A percentile compares a stretch with the other conserved stretches of the same genome.
These are phyloP conservation scores for Spathaspora gorwiae DNA, from an alignment of 805 yeast species.

Conservation along the genomic window DNA sequence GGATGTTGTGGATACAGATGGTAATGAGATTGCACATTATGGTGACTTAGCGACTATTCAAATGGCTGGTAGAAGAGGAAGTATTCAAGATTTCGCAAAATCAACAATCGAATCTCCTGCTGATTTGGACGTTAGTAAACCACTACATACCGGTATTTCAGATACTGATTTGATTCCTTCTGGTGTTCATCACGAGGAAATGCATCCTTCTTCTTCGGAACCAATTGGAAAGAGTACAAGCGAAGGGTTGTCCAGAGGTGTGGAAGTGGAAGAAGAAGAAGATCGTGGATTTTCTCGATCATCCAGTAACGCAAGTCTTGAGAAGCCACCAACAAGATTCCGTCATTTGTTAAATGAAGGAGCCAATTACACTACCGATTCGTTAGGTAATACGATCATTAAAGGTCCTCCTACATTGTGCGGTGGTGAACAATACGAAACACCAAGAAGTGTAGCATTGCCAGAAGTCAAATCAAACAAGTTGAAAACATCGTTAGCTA, in stretches of 20 bases:
- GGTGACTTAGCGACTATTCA: conserved; percentile 4
- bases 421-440: background rate
- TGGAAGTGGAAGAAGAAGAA: background rate
- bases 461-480: background rate
- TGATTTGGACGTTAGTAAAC: background rate
- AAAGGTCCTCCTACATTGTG: background rate
- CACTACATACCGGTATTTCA: background rate
- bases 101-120: background rate
- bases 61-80: background rate
- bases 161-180: background rate
- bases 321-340: background rate
- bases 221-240: background rate
- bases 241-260: background rate
- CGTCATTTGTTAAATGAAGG: background rate
- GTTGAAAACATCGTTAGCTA: background rate
- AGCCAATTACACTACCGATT: conserved; percentile 1
- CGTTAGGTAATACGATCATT: background rate
- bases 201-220: background rate
- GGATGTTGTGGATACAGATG: conserved; percentile 23
- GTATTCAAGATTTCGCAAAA: background rate
- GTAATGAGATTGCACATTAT: conserved; percentile 10
- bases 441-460: background rate
- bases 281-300: background rate
- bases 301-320: background rate
- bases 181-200: background rate